Base-by-base conservation (phyloP, 352 stramenopile species). In the Globisporangium spinosum region DNA sequence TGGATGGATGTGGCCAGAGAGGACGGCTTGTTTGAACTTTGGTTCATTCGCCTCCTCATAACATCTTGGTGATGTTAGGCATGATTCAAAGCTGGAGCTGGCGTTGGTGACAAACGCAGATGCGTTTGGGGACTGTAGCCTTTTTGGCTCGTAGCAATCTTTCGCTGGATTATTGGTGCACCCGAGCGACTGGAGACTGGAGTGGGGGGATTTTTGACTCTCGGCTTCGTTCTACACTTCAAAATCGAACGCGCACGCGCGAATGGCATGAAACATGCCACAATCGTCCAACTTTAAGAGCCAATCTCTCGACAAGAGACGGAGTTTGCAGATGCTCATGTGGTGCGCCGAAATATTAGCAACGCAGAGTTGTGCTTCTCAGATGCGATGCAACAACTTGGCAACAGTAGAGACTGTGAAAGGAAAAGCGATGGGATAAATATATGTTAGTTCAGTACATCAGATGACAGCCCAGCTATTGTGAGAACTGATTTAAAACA, bases 1-100 rank as follows among this genome's bases (percentile, higher is more conserved):
- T 58, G 51, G 51, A 13, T 58, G 23, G 51, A 58, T 58, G 51
- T 45, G 38, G 13, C 38, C 38, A 45, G 38, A 43, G 35, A 38
- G 8, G 35, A 43, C 10, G 10, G 35, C 9, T 43, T 32, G 32
- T 12, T 38, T 38, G 8, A 32, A 32, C 4, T 38, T 38, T 38
- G 32, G 32, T 38, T 38, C 32, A 38, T 38, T 38, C 5, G 32
- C 32, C 32, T 35, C 32, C 32, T 38, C 29, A 32, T 32, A 32
- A 32, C 29, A 32, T 32, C 4, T 40, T 43, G 10, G 35, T 12
- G 12, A 0, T 45, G 38, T 20, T 45, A 12, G 38, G 38, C 10
- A 45, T 15, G 38, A 45, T 45, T 15, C 38, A 45, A 45, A 38
- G 32, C 13, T 20, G 38, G 13, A 45, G 3, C 38, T n/a, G 0